Conservation (phyloP, 305 asterid genomes). For the Solanum chacoense region DNA sequence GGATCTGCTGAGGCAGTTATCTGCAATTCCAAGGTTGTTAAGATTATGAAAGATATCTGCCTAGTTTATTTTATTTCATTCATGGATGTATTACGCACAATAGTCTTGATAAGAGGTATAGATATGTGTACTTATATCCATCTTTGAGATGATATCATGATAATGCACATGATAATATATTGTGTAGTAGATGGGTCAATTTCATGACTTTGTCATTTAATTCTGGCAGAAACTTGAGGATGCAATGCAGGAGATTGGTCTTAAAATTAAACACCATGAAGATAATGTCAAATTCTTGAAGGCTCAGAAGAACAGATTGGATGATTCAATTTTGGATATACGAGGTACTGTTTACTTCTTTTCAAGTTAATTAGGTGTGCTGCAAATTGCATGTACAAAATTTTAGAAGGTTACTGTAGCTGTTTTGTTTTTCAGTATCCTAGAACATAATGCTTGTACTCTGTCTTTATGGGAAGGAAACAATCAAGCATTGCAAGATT, state of each 20-base stretch:
- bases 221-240: conserved; percentile 50
- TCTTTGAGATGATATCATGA: not conserved
- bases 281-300: conserved; percentile 41
- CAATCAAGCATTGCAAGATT: not conserved
- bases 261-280: conserved; percentile 47
- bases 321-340: conserved; percentile 37
- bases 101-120: not conserved
- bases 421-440: not conserved
- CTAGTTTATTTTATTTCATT: not conserved
- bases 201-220: conserved; percentile 5
- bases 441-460: not conserved
- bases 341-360: conserved; percentile 31
- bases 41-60: not conserved
- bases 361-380: not conserved
- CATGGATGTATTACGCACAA: not conserved
- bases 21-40: conserved; percentile 34
- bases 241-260: conserved; percentile 41
- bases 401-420: not conserved
- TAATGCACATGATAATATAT: not conserved
- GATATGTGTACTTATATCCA: not conserved
- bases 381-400: not conserved
- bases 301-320: conserved; percentile 27
- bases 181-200: not conserved
- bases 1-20: conserved; percentile 17
- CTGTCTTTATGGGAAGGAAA: not conserved